phyloP scores from a whole-genome alignment of 179 eudicot genomes.

The Dionaea muscipula region DNA sequence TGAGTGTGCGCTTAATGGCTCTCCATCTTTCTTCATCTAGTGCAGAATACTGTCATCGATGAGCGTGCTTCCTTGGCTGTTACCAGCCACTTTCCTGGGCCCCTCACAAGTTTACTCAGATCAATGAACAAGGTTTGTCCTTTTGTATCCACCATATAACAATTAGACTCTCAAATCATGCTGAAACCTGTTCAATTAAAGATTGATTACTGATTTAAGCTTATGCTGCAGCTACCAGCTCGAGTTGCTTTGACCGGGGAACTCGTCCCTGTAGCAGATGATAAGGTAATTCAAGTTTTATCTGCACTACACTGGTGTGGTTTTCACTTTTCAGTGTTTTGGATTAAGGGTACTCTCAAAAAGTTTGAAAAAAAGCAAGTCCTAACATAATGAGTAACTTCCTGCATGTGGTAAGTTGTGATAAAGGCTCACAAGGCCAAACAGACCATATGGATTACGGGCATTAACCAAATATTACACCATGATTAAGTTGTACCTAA shows the following conservation, averaged over 20 bases:
- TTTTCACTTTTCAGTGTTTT: no score
- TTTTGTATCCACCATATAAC: neutral
- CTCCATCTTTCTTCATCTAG: neutral
- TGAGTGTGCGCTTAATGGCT: neutral
- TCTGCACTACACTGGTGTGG: no score
- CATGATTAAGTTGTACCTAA: no score
- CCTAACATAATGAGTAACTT: no score
- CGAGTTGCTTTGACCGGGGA: constrained; percentile 77
- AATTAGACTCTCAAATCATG: neutral
- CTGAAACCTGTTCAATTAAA: neutral
- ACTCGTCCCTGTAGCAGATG: constrained; percentile 38
- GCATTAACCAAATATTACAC: no score
- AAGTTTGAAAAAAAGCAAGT: no score
- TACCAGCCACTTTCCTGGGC: constrained; percentile 67
- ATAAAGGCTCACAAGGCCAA: no score
- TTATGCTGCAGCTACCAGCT: constrained; percentile 49
- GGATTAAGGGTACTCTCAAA: no score
- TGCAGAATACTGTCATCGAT: constrained; percentile 69
- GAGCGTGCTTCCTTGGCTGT: constrained; percentile 89
- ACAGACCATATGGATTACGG: no score
- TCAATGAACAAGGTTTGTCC: constrained; percentile 56
- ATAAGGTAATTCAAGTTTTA: no score
- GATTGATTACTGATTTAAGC: neutral
- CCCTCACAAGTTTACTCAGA: constrained; percentile 46
- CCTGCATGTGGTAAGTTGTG: no score